Percentiles rank a stretch among this genome's conserved stretches.
These are phyloP conservation scores for Exobasidium rhododendri DNA, from an alignment of 1,284 basidiomycete species.

Conservation along the genomic window DNA sequence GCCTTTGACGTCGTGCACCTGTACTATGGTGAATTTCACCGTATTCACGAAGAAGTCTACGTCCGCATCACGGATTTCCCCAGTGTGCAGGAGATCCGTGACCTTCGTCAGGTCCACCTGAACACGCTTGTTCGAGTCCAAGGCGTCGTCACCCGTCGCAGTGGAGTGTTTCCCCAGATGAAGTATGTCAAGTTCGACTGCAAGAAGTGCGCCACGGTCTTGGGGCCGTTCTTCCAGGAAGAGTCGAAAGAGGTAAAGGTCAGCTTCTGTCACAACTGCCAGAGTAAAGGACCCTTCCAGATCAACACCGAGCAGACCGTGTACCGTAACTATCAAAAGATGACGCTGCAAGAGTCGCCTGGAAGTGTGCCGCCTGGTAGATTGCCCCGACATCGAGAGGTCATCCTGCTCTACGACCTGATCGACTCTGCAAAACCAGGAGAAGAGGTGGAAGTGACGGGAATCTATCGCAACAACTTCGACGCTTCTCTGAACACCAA, in stretches of 20 bases:
- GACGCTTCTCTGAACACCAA: slow-evolving; percentile 96
- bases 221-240: slow-evolving; percentile 98
- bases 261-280: slow-evolving; percentile 79
- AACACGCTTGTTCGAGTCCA: slow-evolving; percentile 93
- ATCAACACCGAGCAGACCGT: slow-evolving; percentile 99
- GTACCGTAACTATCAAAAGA: slow-evolving; percentile 97
- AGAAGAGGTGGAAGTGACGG: slow-evolving; percentile 89
- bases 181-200: slow-evolving; percentile 99
- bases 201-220: slow-evolving; percentile 70
- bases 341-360: slow-evolving; percentile 98
- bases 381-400: slow-evolving; percentile 90
- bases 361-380: slow-evolving; percentile 96
- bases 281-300: slow-evolving; percentile 87
- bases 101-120: slow-evolving; percentile 84
- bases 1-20: slow-evolving; percentile 89
- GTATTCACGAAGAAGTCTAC: slow-evolving; percentile 96
- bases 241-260: slow-evolving; percentile 89
- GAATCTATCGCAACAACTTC: slow-evolving; percentile 97
- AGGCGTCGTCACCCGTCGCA: slow-evolving; percentile 94
- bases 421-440: slow-evolving; percentile 97
- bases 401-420: slow-evolving; percentile 93
- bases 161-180: slow-evolving; percentile 94
- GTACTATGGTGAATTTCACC: slow-evolving; percentile 92
- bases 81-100: slow-evolving; percentile 80
- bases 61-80: slow-evolving; percentile 94